These are phyloP conservation scores for Neoboletus magnificus DNA, from an alignment of 768 basidiomycete genomes.

Conservation along the genomic window DNA sequence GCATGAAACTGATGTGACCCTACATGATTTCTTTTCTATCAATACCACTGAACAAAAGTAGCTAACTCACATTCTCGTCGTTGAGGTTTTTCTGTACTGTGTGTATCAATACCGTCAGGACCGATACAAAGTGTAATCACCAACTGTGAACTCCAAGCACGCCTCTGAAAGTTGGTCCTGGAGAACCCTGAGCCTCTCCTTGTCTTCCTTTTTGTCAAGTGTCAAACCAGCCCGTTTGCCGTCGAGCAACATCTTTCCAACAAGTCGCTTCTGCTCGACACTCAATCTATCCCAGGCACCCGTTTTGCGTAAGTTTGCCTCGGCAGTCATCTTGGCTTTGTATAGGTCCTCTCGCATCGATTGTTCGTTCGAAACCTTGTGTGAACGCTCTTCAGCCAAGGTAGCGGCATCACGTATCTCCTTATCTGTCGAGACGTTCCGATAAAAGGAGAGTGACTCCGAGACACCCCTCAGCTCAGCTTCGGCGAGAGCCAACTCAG, in stretches of 20 bases:
- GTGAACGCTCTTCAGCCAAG: slow-evolving; percentile 60
- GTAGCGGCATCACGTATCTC: slow-evolving; percentile 77
- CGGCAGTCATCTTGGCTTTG: slow-evolving; percentile 62
- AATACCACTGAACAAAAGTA: background rate
- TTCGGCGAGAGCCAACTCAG: slow-evolving; percentile 58
- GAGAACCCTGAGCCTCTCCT: slow-evolving; percentile 52
- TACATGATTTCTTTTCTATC: slow-evolving; percentile 24
- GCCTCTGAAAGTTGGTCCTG: slow-evolving; percentile 76
- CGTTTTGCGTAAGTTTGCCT: slow-evolving; percentile 62
- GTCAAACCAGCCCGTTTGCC: slow-evolving; percentile 75
- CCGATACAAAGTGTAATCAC: slow-evolving; percentile 21
- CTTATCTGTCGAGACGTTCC: slow-evolving; percentile 72
- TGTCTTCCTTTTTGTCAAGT: slow-evolving; percentile 58
- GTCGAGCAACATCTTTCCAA: slow-evolving; percentile 75
- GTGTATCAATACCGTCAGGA: background rate
- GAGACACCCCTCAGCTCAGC: slow-evolving; percentile 46
- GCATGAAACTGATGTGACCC: slow-evolving; percentile 62
- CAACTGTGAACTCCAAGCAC: slow-evolving; percentile 70
- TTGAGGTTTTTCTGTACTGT: slow-evolving; percentile 78
- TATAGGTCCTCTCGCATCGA: slow-evolving; percentile 81
- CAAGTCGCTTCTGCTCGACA: slow-evolving; percentile 69
- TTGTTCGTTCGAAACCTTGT: slow-evolving; percentile 68
- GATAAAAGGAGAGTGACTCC: slow-evolving; percentile 71
- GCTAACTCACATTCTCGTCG: slow-evolving; percentile 64
- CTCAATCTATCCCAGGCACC: slow-evolving; percentile 59